A percentile compares a stretch with the other conserved stretches of the same genome.
Evolutionary conservation across 2,329 filamentous ascomycete genomes (phyloP).

Genomic region (Byssothecium circinans): DNA sequence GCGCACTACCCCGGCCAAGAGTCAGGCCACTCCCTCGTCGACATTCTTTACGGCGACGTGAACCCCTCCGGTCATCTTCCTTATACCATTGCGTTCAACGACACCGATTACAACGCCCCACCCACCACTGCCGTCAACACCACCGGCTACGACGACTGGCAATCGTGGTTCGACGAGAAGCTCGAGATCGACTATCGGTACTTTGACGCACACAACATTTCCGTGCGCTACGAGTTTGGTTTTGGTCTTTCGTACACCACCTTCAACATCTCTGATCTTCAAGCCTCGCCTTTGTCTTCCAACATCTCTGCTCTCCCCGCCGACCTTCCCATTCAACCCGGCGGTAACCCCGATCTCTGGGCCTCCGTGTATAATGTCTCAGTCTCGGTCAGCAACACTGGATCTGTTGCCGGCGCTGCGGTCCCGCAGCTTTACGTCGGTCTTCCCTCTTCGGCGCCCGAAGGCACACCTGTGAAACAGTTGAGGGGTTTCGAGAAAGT

Average conservation of each 20-base stretch:
- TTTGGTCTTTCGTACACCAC: conserved; percentile 75
- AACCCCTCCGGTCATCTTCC: conserved; percentile 81
- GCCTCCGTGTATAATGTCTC: conserved; percentile 68
- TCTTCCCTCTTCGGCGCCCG: conserved; percentile 60
- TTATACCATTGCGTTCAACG: conserved; percentile 76
- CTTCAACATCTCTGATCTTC: conserved; percentile 70
- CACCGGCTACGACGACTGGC: conserved; percentile 47
- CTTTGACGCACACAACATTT: conserved; percentile 67
- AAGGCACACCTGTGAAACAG: conserved; percentile 53
- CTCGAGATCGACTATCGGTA: conserved; percentile 79
- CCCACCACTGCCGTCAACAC: conserved; percentile 45
- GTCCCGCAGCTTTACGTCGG: conserved; percentile 62
- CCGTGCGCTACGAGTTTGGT: conserved; percentile 78
- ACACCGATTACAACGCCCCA: conserved; percentile 65
- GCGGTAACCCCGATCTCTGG: conserved; percentile 58
- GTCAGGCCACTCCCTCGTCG: conserved; percentile 44
- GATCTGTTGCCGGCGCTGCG: conserved; percentile 53
- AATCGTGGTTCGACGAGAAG: conserved; percentile 57
- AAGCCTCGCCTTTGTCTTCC: conserved; percentile 54
- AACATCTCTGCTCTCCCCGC: conserved; percentile 63
- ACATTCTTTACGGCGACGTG: conserved; percentile 69
- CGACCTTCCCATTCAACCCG: conserved; percentile 46
- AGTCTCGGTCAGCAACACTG: conserved; percentile 71
- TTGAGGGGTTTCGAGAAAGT: conserved; percentile 47
- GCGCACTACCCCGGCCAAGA: conserved; percentile 49